Conservation (phyloP, 169 alveolate genomes). For the Besnoitia besnoiti region DNA sequence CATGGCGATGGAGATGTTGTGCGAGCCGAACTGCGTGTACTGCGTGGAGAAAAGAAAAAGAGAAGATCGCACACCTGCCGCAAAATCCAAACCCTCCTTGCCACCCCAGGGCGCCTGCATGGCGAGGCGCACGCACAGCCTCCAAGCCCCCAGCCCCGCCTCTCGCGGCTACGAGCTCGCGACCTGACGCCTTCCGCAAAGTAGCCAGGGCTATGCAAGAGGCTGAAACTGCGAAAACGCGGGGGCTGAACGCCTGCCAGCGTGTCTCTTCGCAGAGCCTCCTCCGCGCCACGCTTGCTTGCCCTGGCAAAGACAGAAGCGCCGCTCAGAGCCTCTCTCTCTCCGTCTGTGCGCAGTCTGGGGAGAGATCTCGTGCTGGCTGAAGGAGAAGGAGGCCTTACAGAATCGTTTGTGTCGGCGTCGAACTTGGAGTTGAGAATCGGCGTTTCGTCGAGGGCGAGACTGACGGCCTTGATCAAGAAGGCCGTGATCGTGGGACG, state of each 20-base stretch:
- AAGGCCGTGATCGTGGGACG: slow-evolving; percentile 89
- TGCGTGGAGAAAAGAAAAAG: not conserved
- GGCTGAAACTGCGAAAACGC: no score
- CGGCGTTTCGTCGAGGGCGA: slow-evolving; percentile 86
- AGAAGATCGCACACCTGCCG: not conserved
- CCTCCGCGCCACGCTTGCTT: no score
- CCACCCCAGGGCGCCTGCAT: not conserved
- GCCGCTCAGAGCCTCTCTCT: slow-evolving; percentile 19
- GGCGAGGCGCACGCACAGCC: no score
- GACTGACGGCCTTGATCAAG: slow-evolving; percentile 89
- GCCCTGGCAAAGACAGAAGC: no score
- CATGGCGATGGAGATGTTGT: slow-evolving; percentile 93
- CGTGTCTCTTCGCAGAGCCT: not conserved
- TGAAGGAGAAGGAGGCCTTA: not conserved
- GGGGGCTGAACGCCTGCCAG: no score
- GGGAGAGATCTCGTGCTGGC: no score
- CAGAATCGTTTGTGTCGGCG: slow-evolving; percentile 51
- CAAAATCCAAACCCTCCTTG: not conserved
- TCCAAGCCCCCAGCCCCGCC: no score
- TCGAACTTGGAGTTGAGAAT: slow-evolving; percentile 87
- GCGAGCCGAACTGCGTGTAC: slow-evolving; percentile 78
- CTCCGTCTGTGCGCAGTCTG: no score
- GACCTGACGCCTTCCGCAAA: no score
- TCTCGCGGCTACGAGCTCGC: no score
- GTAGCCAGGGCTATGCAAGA: no score